These are phyloP conservation scores for Tulasnella sp. DNA, from an alignment of 768 basidiomycete genomes.

Conservation along the genomic window DNA sequence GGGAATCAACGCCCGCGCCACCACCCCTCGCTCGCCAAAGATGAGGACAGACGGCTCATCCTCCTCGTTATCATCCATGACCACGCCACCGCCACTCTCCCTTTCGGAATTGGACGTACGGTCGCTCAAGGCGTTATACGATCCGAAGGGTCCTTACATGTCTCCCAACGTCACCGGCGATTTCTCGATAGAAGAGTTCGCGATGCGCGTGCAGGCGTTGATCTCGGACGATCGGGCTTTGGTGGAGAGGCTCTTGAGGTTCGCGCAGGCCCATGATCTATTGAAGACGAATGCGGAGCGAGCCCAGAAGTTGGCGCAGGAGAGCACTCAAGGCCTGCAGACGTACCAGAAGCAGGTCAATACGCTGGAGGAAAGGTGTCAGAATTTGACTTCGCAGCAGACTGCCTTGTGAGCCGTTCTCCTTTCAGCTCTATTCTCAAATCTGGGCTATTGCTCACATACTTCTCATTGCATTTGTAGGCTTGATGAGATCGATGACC, in stretches of 20 bases:
- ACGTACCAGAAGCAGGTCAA: conserved; percentile 85
- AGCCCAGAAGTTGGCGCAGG: conserved; percentile 81
- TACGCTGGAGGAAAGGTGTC: conserved; percentile 65
- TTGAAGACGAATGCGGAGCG: conserved; percentile 87
- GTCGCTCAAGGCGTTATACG: conserved; percentile 72
- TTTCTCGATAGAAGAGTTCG: conserved; percentile 70
- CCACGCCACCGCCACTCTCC: conserved; percentile 29
- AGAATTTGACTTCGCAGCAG: conserved; percentile 39
- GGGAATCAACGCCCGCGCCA: conserved; percentile 34
- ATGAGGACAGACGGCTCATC: conserved; percentile 19
- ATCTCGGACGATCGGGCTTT: conserved; percentile 73
- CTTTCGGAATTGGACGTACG: conserved; percentile 80
- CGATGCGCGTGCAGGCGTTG: conserved; percentile 64
- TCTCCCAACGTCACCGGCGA: conserved; percentile 24
- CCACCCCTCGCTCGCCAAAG: conserved; percentile 20
- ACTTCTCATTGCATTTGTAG: conserved; percentile 28
- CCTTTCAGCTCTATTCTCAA: not conserved
- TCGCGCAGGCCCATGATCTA: conserved; percentile 81
- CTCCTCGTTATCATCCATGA: not conserved
- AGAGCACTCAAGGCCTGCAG: conserved; percentile 65
- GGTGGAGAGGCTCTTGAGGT: conserved; percentile 71
- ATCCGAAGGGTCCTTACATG: conserved; percentile 23
- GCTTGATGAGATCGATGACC: conserved; percentile 50
- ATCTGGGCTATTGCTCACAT: not conserved
- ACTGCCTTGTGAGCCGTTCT: conserved; percentile 41